Evolutionary conservation across 2,329 filamentous ascomycete species (phyloP).

Genomic region (Talaromyces sp.): DNA sequence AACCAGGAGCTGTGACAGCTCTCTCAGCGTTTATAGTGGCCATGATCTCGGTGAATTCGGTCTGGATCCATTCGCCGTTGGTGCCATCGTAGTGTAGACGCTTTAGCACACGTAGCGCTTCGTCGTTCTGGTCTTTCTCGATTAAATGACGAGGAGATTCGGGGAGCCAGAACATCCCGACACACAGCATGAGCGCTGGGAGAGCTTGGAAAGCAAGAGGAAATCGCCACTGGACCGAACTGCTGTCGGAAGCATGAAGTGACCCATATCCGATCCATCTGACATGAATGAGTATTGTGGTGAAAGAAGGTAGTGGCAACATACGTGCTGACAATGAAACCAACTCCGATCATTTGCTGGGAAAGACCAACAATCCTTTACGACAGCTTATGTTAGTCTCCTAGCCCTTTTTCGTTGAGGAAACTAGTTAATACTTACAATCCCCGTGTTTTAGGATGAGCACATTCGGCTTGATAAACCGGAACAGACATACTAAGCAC

Average conservation of each 20-base stretch:
- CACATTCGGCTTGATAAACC: slow-evolving; percentile 61
- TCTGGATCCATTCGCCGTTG: slow-evolving; percentile 5
- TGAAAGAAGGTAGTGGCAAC: slow-evolving; percentile 1
- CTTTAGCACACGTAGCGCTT: slow-evolving; percentile 46
- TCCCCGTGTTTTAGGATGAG: slow-evolving; percentile 55
- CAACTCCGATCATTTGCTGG: slow-evolving; percentile 43
- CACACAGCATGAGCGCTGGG: slow-evolving; percentile 34
- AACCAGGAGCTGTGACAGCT: slow-evolving; percentile 44
- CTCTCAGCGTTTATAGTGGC: slow-evolving; percentile 57
- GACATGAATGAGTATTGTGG: neutral
- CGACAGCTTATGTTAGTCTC: neutral
- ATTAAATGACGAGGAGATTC: slow-evolving; percentile 33
- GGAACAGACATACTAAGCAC: slow-evolving; percentile 51
- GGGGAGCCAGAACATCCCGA: slow-evolving; percentile 30
- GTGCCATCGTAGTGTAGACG: slow-evolving; percentile 4
- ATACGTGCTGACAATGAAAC: slow-evolving; percentile 42
- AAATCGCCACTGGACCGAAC: slow-evolving; percentile 33
- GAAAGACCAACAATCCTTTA: slow-evolving; percentile 34
- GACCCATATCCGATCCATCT: slow-evolving; percentile 47
- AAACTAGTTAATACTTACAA: slow-evolving; percentile 13
- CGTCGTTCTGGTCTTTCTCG: slow-evolving; percentile 44
- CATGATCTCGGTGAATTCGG: slow-evolving; percentile 19
- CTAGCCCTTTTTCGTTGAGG: neutral
- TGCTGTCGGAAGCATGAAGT: slow-evolving; percentile 30
- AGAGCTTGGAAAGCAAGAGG: slow-evolving; percentile 33